Base-by-base conservation (phyloP, 148 eudicot genomes). In the Rhododendron simsii region DNA sequence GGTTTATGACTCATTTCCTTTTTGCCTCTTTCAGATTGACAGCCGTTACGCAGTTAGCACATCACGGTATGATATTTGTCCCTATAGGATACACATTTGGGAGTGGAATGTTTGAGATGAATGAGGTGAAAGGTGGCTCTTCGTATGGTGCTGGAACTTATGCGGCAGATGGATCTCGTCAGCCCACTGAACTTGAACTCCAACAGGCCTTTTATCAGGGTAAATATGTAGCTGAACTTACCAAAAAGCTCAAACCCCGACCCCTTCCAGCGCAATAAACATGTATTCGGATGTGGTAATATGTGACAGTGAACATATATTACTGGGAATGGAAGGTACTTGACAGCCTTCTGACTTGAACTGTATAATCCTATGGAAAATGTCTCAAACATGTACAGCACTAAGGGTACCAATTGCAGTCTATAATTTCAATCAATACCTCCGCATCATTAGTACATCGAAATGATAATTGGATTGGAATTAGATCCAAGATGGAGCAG, bases 11-110 rank as follows among this genome's bases (percentile, higher is more conserved):
- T 67, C 41, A 18, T 55, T 76, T 15, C 57, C 10, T 16, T 48
- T 45, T 69, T 15, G 21, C 69, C 80, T 7, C 53, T 63, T 85
- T 84, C 91, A 93, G 96, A 21, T 90, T 92, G 39, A 94, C 95
- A 41, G 92, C 94, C 57, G 83, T 92, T 67, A 87, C 95, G 1
- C 96, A 94, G 73, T 85, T 94, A 63, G 89, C 94, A n/a, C 94
- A 92, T 87, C 95, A 94, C 39, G 95, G 96, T 4, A 94, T 94
- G 93, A 37, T 94, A 71, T 94, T 88, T 67, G 96, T 94, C 28
- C 96, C 96, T 75, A 81, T 94, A 5, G 96, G 95, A 26, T 94
- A 94, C 83, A 90, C 95, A 11, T 91, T 91, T 30, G 95, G 96
- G 51, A 88, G 87, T 20, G 91, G 90, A 30, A 94, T 94, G 94